Percentiles rank a stretch among this genome's conserved stretches.
Conservation (phyloP, 331 rosid species). For the Malus hybrid region DNA sequence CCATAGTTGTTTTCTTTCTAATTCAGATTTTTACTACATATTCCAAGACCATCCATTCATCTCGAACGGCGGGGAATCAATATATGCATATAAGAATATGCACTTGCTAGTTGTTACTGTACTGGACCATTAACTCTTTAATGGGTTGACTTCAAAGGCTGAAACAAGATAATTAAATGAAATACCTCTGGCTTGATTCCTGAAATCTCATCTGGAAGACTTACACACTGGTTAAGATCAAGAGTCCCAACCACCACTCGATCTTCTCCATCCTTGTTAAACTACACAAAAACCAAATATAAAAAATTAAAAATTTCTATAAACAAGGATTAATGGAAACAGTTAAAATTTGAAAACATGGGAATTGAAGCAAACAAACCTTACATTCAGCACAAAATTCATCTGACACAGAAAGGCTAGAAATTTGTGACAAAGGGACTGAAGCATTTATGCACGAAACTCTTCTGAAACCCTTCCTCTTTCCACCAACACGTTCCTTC, state of each 20-base stretch:
- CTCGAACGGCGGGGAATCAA: too few relatives aligned
- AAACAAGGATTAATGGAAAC: not conserved
- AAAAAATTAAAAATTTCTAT: not conserved
- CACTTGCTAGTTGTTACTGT: not conserved
- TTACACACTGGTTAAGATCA: conserved; percentile 75
- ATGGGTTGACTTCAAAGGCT: not conserved
- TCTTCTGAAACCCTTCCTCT: conserved; percentile 48
- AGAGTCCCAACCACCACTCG: conserved; percentile 69
- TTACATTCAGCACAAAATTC: conserved; percentile 80
- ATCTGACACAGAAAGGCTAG: conserved; percentile 29
- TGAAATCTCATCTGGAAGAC: conserved; percentile 83
- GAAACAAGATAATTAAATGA: not conserved
- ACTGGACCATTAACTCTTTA: not conserved
- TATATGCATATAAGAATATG: not conserved
- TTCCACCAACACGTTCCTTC: conserved; percentile 77
- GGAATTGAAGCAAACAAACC: conserved; percentile 44
- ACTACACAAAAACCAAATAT: conserved; percentile 37
- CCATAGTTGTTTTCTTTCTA: not conserved
- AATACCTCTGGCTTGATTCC: conserved; percentile 80
- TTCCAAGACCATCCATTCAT: too few relatives aligned
- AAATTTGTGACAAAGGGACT: conserved; percentile 43
- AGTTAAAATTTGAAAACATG: not conserved
- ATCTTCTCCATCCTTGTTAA: conserved; percentile 60
- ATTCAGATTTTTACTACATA: not conserved
- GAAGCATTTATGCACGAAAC: conserved; percentile 89